Conservation (phyloP, 768 basidiomycete species). For the Tylopilus subfusipes region DNA sequence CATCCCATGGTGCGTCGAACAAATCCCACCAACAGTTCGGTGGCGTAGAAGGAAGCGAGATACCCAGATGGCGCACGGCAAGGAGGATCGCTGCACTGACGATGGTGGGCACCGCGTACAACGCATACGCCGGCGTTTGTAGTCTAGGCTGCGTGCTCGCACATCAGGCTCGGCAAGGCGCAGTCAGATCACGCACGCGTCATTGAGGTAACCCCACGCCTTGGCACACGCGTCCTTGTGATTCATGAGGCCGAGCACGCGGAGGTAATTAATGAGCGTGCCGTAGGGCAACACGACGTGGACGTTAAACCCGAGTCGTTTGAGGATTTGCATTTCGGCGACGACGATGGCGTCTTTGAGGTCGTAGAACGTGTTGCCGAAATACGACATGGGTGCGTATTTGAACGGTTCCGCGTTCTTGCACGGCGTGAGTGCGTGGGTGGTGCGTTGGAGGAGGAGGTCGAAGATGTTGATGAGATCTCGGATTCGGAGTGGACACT, state of each 20-base stretch:
- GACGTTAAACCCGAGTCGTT: constrained; percentile 93
- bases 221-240: constrained; percentile 64
- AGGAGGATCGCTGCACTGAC: constrained; percentile 89
- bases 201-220: constrained; percentile 96
- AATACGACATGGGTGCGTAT: constrained; percentile 87
- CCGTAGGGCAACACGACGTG: constrained; percentile 92
- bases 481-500: constrained; percentile 86
- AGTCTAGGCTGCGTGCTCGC: constrained; percentile 47
- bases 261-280: constrained; percentile 90
- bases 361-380: constrained; percentile 86
- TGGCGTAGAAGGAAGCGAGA: constrained; percentile 68
- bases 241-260: constrained; percentile 81
- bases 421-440: constrained; percentile 42
- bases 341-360: constrained; percentile 92
- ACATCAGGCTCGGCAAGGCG: background rate
- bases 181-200: constrained; percentile 67
- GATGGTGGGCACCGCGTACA: constrained; percentile 86
- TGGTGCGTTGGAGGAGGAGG: constrained; percentile 73
- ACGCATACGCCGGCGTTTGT: constrained; percentile 88
- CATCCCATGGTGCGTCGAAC: constrained; percentile 90
- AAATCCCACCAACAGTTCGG: constrained; percentile 89
- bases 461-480: constrained; percentile 95
- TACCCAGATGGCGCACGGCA: constrained; percentile 62
- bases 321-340: constrained; percentile 96
- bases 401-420: constrained; percentile 42